phyloP scores from a whole-genome alignment of 192 early-diverging fungal genomes.

The Pilaira anomala region DNA sequence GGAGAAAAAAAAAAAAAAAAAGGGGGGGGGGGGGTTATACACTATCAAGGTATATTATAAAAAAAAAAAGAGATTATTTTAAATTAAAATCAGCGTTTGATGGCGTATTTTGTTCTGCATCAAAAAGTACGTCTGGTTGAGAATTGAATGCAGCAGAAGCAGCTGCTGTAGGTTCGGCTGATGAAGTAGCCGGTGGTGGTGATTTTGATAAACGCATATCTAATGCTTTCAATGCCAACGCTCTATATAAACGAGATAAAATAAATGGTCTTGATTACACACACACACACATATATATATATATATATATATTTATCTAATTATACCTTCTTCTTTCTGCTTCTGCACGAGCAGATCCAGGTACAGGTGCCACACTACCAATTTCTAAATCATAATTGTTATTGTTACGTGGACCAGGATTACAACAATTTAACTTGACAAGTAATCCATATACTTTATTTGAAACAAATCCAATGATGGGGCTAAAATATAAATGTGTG shows the following conservation, averaged over 20 bases:
- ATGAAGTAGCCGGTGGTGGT: neutral
- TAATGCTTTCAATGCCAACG: constrained; percentile 63
- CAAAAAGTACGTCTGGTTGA: constrained; percentile 14
- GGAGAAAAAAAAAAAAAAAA: too few species aligned
- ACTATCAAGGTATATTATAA: neutral
- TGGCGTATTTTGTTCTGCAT: constrained; percentile 12
- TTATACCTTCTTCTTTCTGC: constrained; percentile 61
- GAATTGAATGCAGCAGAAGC: neutral
- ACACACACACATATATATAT: neutral
- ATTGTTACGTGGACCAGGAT: constrained; percentile 43
- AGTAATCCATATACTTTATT: constrained; percentile 58
- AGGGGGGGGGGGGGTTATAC: too few species aligned
- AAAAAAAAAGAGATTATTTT: neutral
- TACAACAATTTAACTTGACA: constrained; percentile 51
- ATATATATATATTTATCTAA: constrained; percentile 2
- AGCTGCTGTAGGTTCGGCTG: neutral
- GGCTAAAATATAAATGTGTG: constrained; percentile 35
- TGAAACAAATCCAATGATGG: constrained; percentile 62
- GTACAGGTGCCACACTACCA: constrained; percentile 34
- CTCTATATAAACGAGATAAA: constrained; percentile 35
- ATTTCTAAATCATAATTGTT: constrained; percentile 28
- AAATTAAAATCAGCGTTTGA: neutral
- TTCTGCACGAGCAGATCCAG: constrained; percentile 56
- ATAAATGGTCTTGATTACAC: neutral
- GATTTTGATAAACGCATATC: constrained; percentile 53